These are phyloP conservation scores for Aspergillus luchuensis DNA, from an alignment of 2,329 filamentous ascomycete genomes.

Conservation along the genomic window DNA sequence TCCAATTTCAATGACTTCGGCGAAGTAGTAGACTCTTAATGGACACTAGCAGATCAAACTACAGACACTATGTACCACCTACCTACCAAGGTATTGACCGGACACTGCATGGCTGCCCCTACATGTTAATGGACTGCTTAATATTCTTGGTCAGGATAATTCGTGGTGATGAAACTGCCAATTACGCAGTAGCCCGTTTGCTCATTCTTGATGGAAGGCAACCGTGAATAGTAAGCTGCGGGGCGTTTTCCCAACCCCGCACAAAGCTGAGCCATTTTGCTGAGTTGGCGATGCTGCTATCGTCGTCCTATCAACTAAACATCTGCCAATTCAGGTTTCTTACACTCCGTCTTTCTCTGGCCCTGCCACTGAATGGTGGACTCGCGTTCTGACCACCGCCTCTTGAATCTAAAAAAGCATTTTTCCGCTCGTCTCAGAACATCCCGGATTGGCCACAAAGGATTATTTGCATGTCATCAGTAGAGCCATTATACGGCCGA, in stretches of 20 bases:
- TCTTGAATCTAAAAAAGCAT: background rate
- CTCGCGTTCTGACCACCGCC: background rate
- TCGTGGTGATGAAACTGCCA: background rate
- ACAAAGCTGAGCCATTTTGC: constrained; percentile 18
- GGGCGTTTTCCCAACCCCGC: constrained; percentile 19
- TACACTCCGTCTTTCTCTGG: constrained; percentile 16
- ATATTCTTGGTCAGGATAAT: background rate
- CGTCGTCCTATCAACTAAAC: constrained; percentile 11
- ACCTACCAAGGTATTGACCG: background rate
- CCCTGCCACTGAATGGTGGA: background rate
- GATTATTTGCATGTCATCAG: background rate
- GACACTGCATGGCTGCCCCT: background rate
- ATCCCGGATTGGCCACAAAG: background rate
- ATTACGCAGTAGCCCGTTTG: background rate
- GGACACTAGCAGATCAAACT: constrained; percentile 8
- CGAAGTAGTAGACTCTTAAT: constrained; percentile 6
- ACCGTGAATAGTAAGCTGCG: constrained; percentile 6
- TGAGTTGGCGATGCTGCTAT: constrained; percentile 18
- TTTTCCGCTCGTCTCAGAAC: background rate
- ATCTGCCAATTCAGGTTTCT: constrained; percentile 11
- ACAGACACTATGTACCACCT: background rate
- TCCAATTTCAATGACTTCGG: background rate
- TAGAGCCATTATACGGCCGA: background rate
- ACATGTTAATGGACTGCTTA: background rate
- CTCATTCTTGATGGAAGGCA: background rate